phyloP scores from a whole-genome alignment of 2,329 filamentous ascomycete genomes.

The Teratosphaeria epicoccoides region DNA sequence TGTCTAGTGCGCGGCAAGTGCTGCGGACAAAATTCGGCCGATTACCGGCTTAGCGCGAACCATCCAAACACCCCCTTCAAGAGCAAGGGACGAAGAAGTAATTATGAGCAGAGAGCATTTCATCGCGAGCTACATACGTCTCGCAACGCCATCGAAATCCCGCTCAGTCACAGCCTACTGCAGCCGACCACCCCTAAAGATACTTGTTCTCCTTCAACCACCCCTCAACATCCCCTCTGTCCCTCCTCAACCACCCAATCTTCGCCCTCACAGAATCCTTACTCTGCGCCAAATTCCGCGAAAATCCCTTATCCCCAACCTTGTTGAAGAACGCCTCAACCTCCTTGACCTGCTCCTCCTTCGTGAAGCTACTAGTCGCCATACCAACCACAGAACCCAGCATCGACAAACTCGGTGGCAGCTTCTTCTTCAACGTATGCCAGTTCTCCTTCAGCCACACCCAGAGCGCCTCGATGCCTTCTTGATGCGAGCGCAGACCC shows the following conservation, averaged over 20 bases:
- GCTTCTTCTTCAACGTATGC: slow-evolving; percentile 68
- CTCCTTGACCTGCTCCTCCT: slow-evolving; percentile 60
- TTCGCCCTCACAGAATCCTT: slow-evolving; percentile 77
- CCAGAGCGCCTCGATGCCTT: slow-evolving; percentile 73
- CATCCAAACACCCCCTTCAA: no score
- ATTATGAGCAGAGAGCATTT: not conserved
- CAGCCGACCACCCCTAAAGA: slow-evolving; percentile 23
- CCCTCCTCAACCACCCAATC: slow-evolving; percentile 67
- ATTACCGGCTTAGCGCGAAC: no score
- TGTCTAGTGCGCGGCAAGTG: no score
- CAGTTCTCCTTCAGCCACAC: slow-evolving; percentile 78
- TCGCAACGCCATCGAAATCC: not conserved
- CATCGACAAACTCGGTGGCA: slow-evolving; percentile 80
- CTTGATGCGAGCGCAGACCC: slow-evolving; percentile 64
- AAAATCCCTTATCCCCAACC: slow-evolving; percentile 79
- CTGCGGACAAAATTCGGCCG: not conserved
- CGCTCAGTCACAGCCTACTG: not conserved
- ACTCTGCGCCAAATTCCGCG: slow-evolving; percentile 81
- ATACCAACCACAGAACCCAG: slow-evolving; percentile 75
- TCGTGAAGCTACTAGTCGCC: slow-evolving; percentile 70
- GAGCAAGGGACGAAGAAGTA: no score
- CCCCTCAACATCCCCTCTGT: slow-evolving; percentile 61
- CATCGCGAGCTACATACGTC: not conserved
- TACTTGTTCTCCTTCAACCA: slow-evolving; percentile 62
- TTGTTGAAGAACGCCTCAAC: slow-evolving; percentile 71